A percentile compares a stretch with the other conserved stretches of the same genome.
Conservation (phyloP, 768 basidiomycete species). For the Trametes maxima region DNA sequence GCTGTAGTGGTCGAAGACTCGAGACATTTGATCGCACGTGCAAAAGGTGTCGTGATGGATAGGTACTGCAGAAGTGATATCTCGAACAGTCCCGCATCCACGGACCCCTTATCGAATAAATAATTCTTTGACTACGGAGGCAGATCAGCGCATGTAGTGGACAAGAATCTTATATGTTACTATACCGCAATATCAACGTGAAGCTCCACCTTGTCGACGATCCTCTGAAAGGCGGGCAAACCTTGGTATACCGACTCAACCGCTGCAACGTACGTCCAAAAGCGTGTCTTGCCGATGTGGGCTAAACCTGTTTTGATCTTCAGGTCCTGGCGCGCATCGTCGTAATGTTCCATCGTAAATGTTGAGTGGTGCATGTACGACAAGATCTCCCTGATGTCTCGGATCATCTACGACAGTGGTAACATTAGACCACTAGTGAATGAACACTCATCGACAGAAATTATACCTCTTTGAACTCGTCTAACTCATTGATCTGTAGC, state of each 20-base stretch:
- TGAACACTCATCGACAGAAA: neutral
- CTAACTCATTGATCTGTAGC: neutral
- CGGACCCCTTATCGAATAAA: neutral
- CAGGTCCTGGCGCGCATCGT: neutral
- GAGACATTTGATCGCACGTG: slow-evolving; percentile 4
- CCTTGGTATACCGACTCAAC: neutral
- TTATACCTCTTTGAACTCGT: slow-evolving; percentile 1
- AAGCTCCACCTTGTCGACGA: neutral
- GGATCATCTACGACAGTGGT: neutral
- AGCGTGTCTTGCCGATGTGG: neutral
- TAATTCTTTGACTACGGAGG: neutral
- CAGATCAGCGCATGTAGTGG: too few relatives aligned
- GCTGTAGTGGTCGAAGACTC: neutral
- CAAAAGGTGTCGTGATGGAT: neutral
- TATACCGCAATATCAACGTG: neutral
- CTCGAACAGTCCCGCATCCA: neutral
- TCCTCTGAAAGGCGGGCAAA: neutral
- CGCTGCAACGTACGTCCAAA: neutral
- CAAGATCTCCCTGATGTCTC: neutral
- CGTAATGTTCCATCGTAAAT: slow-evolving; percentile 4
- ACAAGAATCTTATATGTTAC: neutral
- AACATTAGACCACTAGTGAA: neutral
- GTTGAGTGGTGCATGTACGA: slow-evolving; percentile 4
- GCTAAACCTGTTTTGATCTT: neutral
- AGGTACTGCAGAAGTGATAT: neutral